Evolutionary conservation across 495 filamentous ascomycete species (phyloP), one percentile per base, ranked within the genome.

Genomic region (Symbiotaphrina buchneri): DNA sequence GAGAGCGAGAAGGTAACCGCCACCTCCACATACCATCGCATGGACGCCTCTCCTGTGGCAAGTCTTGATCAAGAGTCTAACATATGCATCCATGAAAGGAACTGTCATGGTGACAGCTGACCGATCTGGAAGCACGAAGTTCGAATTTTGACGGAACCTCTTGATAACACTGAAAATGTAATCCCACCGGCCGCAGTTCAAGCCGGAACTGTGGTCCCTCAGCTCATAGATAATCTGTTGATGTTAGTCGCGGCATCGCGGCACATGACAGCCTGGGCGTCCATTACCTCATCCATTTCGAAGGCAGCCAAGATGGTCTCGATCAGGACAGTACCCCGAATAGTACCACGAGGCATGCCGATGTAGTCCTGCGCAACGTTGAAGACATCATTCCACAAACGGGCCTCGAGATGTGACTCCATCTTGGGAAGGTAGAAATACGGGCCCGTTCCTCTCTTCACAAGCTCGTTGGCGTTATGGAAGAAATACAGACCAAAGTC

Each of bases 371-470:
- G 87, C 16, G 69, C 71, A 4, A 95, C 64, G 61, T 95, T 94
- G 70, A 99, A 99, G 28, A 71, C 85, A 54, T 99, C 87, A 47
- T 99, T 99, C 87, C 87, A 99, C 30, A 99, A 70, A 31, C 87
- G 69, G 13, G 87, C 87, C 61, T 99, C 87, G 27, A 93, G 73
- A 54, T 95, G 83, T 2, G 78, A 87, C 58, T 99, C 87, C 81
- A 99, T 91, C 69, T 99, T 99, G 37, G 87, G 87, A 29, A 99
- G 77, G 61, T 99, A 99, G 61, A 93, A 99, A 67, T 99, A 95
- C 14, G 87, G 87, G 28, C 87, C 87, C 42, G 62, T 63, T 23
- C 87, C 90, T 28, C 68, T 65, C 53, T 72, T 68, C 39, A 93
- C 67, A 35, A 85, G 61, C 59, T 93, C 79, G 51, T 74, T 63